phyloP scores from a whole-genome alignment of 441 rosid genomes.

The Erysimum cheiri region DNA sequence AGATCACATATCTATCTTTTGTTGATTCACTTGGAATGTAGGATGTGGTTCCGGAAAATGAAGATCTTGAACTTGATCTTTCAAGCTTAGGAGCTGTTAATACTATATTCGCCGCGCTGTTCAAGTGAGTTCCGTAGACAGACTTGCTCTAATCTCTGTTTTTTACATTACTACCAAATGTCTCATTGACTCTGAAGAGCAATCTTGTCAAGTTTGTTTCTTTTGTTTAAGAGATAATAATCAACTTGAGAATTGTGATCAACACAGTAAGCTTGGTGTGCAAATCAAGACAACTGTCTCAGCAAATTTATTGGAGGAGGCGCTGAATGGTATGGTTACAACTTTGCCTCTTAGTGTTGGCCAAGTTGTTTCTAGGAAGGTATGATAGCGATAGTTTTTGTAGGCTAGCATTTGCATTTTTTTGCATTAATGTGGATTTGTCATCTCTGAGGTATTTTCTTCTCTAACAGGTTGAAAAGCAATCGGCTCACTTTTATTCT shows the following conservation, averaged over 20 bases:
- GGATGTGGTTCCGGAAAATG: conserved; percentile 79
- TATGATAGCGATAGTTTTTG: conserved; percentile 35
- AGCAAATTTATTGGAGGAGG: conserved; percentile 85
- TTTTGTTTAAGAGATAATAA: neutral
- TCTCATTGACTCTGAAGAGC: neutral
- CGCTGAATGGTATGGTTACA: conserved; percentile 68
- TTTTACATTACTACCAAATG: neutral
- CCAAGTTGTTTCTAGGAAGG: conserved; percentile 74
- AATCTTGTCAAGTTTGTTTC: neutral
- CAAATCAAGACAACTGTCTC: conserved; percentile 95
- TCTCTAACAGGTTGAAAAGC: conserved; percentile 88
- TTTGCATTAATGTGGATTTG: conserved; percentile 30
- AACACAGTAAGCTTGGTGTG: conserved; percentile 86
- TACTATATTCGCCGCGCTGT: conserved; percentile 90
- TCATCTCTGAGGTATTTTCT: conserved; percentile 19
- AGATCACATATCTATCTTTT: too few relatives aligned
- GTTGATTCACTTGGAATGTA: conserved; percentile 25
- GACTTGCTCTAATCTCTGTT: neutral
- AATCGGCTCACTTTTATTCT: conserved; percentile 94
- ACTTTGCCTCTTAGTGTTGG: conserved; percentile 64
- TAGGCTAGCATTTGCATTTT: conserved; percentile 11
- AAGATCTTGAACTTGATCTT: conserved; percentile 92
- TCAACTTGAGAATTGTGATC: conserved; percentile 6
- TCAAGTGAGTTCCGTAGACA: conserved; percentile 54
- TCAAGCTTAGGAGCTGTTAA: conserved; percentile 95